phyloP scores from a whole-genome alignment of 805 yeast species.

The Schwanniomyces sp. region DNA sequence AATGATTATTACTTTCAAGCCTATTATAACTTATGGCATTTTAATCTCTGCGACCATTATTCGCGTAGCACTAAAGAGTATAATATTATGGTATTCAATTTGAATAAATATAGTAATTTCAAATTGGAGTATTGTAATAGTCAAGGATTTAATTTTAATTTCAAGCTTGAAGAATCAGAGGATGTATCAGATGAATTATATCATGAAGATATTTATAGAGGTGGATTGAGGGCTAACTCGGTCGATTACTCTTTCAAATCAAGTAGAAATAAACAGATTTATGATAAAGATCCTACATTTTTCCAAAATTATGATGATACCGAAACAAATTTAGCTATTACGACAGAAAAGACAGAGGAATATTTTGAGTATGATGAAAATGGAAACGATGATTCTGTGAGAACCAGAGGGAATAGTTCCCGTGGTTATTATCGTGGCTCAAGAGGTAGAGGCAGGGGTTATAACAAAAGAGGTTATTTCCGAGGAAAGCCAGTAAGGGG shows the following conservation, averaged over 20 bases:
- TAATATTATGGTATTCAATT: conserved; percentile 49
- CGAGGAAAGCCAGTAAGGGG: conserved; percentile 11
- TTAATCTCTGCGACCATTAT: conserved; percentile 60
- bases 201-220: not conserved
- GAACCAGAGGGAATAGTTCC: conserved; percentile 1
- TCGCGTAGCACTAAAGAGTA: conserved; percentile 12
- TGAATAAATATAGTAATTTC: conserved; percentile 45
- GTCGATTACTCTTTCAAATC: conserved; percentile 8
- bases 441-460: conserved; percentile 15
- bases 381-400: conserved; percentile 4
- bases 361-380: conserved; percentile 6
- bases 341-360: not conserved
- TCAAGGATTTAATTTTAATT: conserved; percentile 63
- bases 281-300: not conserved
- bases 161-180: conserved; percentile 28
- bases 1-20: conserved; percentile 64
- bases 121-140: conserved; percentile 50
- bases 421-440: conserved; percentile 9
- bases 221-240: not conserved
- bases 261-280: conserved; percentile 3
- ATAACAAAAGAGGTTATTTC: conserved; percentile 5
- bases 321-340: not conserved
- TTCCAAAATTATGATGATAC: not conserved
- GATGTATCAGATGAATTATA: conserved; percentile 4
- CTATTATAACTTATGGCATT: conserved; percentile 76